These are phyloP conservation scores for Lasiodiplodia sp. DNA, from an alignment of 2,329 filamentous ascomycete genomes.

Conservation along the genomic window DNA sequence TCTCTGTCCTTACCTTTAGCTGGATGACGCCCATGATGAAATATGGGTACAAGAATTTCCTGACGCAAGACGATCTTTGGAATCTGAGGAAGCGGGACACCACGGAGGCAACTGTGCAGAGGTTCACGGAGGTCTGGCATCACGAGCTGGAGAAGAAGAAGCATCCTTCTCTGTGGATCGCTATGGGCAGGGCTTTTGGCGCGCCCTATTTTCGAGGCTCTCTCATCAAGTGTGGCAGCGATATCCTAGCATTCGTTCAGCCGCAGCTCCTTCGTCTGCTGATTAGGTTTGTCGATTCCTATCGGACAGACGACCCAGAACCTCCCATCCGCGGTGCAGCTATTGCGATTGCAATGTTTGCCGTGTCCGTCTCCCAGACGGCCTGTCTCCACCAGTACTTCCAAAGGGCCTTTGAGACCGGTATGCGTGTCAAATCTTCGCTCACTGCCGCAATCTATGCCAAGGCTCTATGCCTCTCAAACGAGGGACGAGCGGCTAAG, in stretches of 20 bases:
- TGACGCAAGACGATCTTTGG: constrained; percentile 97
- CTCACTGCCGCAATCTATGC: constrained; percentile 90
- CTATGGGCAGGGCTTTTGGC: constrained; percentile 83
- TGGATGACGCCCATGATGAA: constrained; percentile 99
- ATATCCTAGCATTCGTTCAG: constrained; percentile 84
- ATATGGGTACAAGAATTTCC: constrained; percentile 86
- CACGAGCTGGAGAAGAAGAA: constrained; percentile 75
- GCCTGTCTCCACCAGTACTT: constrained; percentile 96
- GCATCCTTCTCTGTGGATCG: constrained; percentile 83
- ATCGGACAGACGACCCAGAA: constrained; percentile 68
- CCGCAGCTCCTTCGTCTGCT: constrained; percentile 87
- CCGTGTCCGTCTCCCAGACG: constrained; percentile 84
- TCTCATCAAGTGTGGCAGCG: constrained; percentile 88
- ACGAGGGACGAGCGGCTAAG: constrained; percentile 87
- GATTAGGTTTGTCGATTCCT: constrained; percentile 85
- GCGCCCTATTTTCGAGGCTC: constrained; percentile 82
- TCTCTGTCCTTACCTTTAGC: constrained; percentile 90
- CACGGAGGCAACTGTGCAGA: constrained; percentile 73
- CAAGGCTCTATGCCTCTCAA: constrained; percentile 88
- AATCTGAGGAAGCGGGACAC: constrained; percentile 82
- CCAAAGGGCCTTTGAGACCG: constrained; percentile 90
- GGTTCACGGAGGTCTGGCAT: constrained; percentile 79
- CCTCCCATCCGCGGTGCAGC: constrained; percentile 84
- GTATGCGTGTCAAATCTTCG: constrained; percentile 95
- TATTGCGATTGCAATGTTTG: constrained; percentile 92